Base-by-base conservation (phyloP, 169 alveolate genomes). In the Plasmodium gallinaceum region DNA sequence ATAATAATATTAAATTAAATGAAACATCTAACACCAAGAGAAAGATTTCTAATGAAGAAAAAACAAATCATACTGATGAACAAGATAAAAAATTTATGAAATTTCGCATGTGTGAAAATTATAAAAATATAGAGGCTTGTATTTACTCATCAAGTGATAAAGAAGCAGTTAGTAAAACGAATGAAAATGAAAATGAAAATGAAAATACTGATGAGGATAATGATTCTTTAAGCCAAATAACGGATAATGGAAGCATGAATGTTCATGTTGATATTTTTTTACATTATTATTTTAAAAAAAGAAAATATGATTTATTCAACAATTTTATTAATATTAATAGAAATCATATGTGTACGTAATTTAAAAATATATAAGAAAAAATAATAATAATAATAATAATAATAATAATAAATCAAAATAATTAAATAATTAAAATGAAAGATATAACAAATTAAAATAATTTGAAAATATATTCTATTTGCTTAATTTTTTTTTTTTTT, bases 181-280 rank as follows among this genome's bases (percentile, higher is more conserved):
- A 70, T 42, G 69, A 62, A 8, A n/a, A 45, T 4, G 39, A 22
- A 8, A 43, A n/a, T n/a, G 65, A 70, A 7, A 5, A 48, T 71
- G 14, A 48, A 48, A 71, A 52, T 39, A 0, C 16, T 14, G 58
- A 68, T 68, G 85, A 83, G 12, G 91, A 83, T 18, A 18, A 32
- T n/a, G 51, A 52, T 7, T 83, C 91, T 10, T 24, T 83, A 8
- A 69, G 91, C 37, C 85, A 83, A 48, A 24, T 83, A 12, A 83
- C 91, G 16, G 91, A 83, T 18, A 83, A 83, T 43, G 91, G 85
- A n/a, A 70, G 37, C 43, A 83, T 83, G 91, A 83, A 83, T 32
- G 85, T 83, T 7, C 51, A 83, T 24, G 91, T 83, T 12, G 91
- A 83, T 18, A 83, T 83, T 20, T 83, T 83, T 20, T 54, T 83